Base-by-base conservation (phyloP, 768 basidiomycete genomes). In the Tricholoma matsutake region DNA sequence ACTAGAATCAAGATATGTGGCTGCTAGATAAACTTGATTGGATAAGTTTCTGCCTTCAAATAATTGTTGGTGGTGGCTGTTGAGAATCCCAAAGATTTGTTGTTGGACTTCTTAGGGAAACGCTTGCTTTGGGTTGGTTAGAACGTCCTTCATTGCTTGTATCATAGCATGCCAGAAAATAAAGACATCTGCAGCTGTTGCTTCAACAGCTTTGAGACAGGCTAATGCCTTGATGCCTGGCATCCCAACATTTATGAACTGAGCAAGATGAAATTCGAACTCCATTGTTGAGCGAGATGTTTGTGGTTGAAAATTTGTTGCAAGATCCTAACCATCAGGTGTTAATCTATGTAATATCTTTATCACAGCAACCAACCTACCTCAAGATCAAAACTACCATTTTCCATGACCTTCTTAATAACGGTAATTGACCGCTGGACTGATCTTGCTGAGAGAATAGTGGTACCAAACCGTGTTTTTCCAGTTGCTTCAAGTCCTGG, bases 141-240 rank as follows among this genome's bases (percentile, higher is more conserved):
- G 22, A 25, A 61, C 41, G 3, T 65, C 65, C 9, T 64, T 59
- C 6, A 63, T 67, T 2, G 66, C 52, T 22, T 63, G 45, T 9
- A 69, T 55, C 22, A 25, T 25, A 25, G 22, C 28, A 64, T 71
- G 71, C 70, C 67, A 70, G 52, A 69, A 72, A n/a, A 71, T 10
- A 41, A 60, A 68, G 8, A 69, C 70, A 63, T 73, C 71, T 1
- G 68, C 70, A 20, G 63, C 56, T 43, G 58, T 69, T 9, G 68
- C 64, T 39, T 71, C 66, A 56, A 68, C 69, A 69, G 71, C 65
- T 54, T 73, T 70, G 11, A 73, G 67, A 51, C 67, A 69, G 6
- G 69, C 65, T 8, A 71, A 41, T 0, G 67, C 65, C 47, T 71
- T 68, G 10, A 69, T 51, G 4, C 59, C 55, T 1, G 69, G 69